Base-by-base conservation (phyloP, 108 stramenopile genomes). In the Schizochytrium sp. region DNA sequence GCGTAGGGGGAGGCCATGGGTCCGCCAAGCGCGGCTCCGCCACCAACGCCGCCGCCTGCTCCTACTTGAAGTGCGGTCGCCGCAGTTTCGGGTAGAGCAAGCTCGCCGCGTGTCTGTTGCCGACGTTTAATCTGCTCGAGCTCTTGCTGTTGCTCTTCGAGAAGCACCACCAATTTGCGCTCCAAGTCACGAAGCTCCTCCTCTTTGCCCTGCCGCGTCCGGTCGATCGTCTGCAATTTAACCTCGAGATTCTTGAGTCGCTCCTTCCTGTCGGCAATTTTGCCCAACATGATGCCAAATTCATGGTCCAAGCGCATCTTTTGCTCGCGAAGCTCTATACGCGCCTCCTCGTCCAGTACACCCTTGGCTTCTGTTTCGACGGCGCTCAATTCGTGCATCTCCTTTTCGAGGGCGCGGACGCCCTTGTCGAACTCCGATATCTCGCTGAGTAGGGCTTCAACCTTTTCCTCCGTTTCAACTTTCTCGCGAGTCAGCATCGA, bases 91-190 rank as follows among this genome's bases (percentile, higher is more conserved):
- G 88, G 72, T 83, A 94, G 91, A 43, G 28, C 51, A 51, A 88
- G 92, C 89, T 72, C 91, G 57, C 94, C 95, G 69, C 88, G 91
- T 57, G 72, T 88, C 72, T 95, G 93, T 90, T 96, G 95, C 48
- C 94, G 94, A 10, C 90, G 89, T 59, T 94, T 93, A 59, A 96
- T 96, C 45, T 72, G 91, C 53, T 94, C 92, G 10, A 97, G 92
- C 88, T 96, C 95, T 19, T 93, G 91, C 88, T 96, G 96, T 89
- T 97, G 96, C 91, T 96, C 95, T 87, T 97, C 96, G 48, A 97
- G 91, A 60, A 97, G 90, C n/a, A 96, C 96, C 5, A 96, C 96
- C 5, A 97, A 93, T 91, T 96, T 96, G 29, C 95, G 93, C 88
- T 96, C 96, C 16, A 97, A 90, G 58, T 93, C 93, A 55, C 95